phyloP scores from a whole-genome alignment of 2,329 filamentous ascomycete species.

The Claviceps capensis region DNA sequence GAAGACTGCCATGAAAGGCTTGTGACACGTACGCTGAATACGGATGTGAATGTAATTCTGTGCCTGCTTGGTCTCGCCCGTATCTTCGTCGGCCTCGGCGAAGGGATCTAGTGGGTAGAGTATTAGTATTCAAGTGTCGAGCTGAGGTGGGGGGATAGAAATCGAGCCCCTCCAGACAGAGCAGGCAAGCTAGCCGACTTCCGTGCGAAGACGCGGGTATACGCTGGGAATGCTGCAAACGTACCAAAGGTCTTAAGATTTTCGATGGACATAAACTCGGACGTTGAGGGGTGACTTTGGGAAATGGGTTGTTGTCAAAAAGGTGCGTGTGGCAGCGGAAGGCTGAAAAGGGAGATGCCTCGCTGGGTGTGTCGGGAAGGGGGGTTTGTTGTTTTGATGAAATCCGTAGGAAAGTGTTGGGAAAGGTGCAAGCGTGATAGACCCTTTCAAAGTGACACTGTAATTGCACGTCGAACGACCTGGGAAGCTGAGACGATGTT shows the following conservation, averaged over 20 bases:
- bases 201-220: neutral
- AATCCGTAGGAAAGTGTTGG: slow-evolving; percentile 6
- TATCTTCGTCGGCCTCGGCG: slow-evolving; percentile 99
- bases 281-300: slow-evolving; percentile 45
- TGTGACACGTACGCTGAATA: slow-evolving; percentile 70
- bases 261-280: slow-evolving; percentile 98
- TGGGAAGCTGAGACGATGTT: slow-evolving; percentile 2
- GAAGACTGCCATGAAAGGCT: neutral
- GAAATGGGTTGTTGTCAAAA: slow-evolving; percentile 30
- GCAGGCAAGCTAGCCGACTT: neutral
- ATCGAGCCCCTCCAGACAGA: neutral
- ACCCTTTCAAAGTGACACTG: neutral
- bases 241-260: slow-evolving; percentile 92
- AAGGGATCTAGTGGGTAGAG: slow-evolving; percentile 67
- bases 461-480: slow-evolving; percentile 1
- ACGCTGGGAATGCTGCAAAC: slow-evolving; percentile 15
- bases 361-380: slow-evolving; percentile 23
- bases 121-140: neutral
- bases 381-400: slow-evolving; percentile 7
- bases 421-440: neutral
- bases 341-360: slow-evolving; percentile 27
- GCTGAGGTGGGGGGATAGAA: neutral
- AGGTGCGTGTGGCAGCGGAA: slow-evolving; percentile 33
- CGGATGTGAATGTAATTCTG: slow-evolving; percentile 99
- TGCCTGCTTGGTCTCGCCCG: slow-evolving; percentile 85